Conservation (phyloP, 768 basidiomycete species). For the Cyathus striatus region DNA sequence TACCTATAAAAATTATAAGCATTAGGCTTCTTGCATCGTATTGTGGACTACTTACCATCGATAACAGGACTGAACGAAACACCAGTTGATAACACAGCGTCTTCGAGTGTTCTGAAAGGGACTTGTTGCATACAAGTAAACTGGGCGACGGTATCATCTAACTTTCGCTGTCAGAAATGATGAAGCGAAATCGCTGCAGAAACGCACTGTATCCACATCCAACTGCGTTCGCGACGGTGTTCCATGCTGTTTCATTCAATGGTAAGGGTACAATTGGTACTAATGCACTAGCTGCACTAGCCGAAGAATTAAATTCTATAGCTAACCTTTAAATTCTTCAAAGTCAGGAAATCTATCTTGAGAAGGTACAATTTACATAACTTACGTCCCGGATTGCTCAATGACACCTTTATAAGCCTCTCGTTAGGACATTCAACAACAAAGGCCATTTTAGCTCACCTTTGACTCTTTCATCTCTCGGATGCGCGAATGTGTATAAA, state of each 20-base stretch:
- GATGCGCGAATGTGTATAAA: no score
- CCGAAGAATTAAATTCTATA: neutral
- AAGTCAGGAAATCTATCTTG: neutral
- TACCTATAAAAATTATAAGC: conserved; percentile 28
- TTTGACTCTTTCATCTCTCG: no score
- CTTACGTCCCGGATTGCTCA: neutral
- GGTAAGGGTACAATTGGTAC: neutral
- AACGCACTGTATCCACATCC: conserved; percentile 24
- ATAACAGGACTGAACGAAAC: conserved; percentile 19
- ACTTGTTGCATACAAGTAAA: conserved; percentile 29
- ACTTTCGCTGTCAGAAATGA: conserved; percentile 12
- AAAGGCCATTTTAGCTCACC: no score
- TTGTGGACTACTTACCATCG: conserved; percentile 20
- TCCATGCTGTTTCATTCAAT: conserved; percentile 20
- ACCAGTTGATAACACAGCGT: conserved; percentile 22
- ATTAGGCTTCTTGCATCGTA: neutral
- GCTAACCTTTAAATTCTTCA: neutral
- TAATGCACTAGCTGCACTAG: neutral
- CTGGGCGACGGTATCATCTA: conserved; percentile 20
- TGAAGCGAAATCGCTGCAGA: conserved; percentile 11
- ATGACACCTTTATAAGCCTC: neutral
- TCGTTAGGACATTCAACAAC: no score
- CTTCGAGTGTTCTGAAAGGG: conserved; percentile 21
- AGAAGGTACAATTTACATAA: neutral
- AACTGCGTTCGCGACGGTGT: conserved; percentile 18